phyloP scores from a whole-genome alignment of 306 rosid species.

The Trifolium pratense region DNA sequence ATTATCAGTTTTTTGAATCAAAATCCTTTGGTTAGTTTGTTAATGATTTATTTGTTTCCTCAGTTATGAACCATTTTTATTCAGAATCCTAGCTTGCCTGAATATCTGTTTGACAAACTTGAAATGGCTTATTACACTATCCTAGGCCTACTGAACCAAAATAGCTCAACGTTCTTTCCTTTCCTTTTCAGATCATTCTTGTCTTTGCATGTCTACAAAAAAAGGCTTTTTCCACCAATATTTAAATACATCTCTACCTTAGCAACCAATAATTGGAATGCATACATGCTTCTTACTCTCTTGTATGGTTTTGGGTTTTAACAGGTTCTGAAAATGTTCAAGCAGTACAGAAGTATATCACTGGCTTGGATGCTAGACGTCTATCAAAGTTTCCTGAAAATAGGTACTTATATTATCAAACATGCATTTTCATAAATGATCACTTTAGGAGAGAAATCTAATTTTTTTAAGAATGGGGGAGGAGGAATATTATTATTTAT shows the following conservation, averaged over 20 bases:
- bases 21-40: background rate
- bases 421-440: conserved; percentile 6
- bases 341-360: conserved; percentile 86
- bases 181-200: background rate
- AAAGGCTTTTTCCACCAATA: background rate
- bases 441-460: background rate
- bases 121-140: conserved; percentile 1
- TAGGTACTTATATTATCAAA: conserved; percentile 55
- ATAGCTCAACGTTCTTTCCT: background rate
- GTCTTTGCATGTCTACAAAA: conserved; percentile 9
- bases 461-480: background rate
- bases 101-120: conserved; percentile 30
- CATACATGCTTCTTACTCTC: conserved; percentile 16
- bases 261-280: conserved; percentile 19
- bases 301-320: conserved; percentile 28
- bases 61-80: background rate
- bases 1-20: conserved; percentile 21
- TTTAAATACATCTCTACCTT: background rate
- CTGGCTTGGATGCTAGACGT: conserved; percentile 96
- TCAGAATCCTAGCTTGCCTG: conserved; percentile 10
- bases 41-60: background rate
- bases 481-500: background rate
- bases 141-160: background rate
- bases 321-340: conserved; percentile 87
- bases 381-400: conserved; percentile 77